A percentile compares a stretch with the other conserved stretches of the same genome.
These are phyloP conservation scores for Solanum chacoense DNA, from an alignment of 305 asterid species.

Conservation along the genomic window DNA sequence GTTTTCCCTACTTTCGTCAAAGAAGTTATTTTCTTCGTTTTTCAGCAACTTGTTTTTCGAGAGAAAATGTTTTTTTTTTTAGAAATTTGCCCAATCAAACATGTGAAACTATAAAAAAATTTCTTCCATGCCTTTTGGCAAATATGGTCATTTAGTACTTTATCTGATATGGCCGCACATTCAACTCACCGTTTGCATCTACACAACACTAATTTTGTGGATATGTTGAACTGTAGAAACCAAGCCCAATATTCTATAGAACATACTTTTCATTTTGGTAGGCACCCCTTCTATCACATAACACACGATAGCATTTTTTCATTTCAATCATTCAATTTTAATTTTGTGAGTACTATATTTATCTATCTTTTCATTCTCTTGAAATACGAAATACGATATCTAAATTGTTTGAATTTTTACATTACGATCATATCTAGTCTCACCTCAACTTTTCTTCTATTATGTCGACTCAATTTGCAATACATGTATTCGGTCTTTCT, in stretches of 20 bases:
- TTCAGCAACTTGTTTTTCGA: no score
- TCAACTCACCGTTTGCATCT: neutral
- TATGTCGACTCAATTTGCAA: neutral
- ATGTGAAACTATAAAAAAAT: no score
- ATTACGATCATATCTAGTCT: no score
- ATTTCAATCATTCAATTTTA: neutral
- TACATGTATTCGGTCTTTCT: no score
- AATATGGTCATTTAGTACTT: neutral
- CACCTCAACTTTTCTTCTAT: neutral
- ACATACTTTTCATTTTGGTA: neutral
- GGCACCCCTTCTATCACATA: neutral
- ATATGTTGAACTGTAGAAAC: neutral
- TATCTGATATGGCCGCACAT: neutral
- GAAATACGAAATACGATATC: neutral
- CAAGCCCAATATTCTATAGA: neutral
- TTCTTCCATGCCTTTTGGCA: neutral
- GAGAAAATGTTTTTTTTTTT: no score
- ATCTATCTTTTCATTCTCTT: neutral
- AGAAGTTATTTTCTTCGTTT: no score
- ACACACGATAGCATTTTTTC: neutral
- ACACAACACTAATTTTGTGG: no score
- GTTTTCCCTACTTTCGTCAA: no score
- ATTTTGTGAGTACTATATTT: neutral
- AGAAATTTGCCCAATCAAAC: neutral
- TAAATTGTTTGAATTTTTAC: neutral